Percentiles rank a stretch among this genome's conserved stretches.
Conservation (phyloP, 345 rosid genomes). For the Mercurialis annua region DNA sequence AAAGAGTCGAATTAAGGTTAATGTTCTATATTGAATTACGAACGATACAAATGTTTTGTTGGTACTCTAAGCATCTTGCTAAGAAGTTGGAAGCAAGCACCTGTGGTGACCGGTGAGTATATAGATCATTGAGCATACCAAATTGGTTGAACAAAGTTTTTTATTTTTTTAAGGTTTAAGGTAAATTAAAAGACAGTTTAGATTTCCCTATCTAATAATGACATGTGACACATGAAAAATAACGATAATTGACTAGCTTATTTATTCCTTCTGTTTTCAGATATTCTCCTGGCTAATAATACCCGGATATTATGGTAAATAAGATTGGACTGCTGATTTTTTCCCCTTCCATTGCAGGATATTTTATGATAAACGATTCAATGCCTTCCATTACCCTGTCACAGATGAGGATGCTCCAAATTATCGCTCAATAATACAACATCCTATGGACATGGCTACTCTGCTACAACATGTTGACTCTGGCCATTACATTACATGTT, state of each 20-base stretch:
- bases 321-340: background rate
- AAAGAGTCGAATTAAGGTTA: background rate
- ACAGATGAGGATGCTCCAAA: slow-evolving; percentile 96
- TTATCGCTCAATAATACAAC: slow-evolving; percentile 79
- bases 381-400: slow-evolving; percentile 91
- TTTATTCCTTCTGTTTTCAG: background rate
- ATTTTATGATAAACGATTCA: slow-evolving; percentile 83
- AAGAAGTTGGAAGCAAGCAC: background rate
- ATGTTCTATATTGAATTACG: background rate
- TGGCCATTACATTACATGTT: slow-evolving; percentile 81
- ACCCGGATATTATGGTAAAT: background rate
- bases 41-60: background rate
- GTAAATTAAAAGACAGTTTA: background rate
- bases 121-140: background rate
- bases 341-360: slow-evolving; percentile 46
- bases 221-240: background rate
- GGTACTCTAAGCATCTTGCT: background rate
- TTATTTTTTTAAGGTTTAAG: background rate
- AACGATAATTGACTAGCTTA: background rate
- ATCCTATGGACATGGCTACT: slow-evolving; percentile 93
- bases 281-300: background rate
- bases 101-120: background rate
- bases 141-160: background rate
- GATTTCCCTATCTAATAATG: background rate
- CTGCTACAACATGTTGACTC: slow-evolving; percentile 82